These are phyloP conservation scores for Oleoguttula mirabilis DNA, from an alignment of 495 filamentous ascomycete genomes.

Conservation along the genomic window DNA sequence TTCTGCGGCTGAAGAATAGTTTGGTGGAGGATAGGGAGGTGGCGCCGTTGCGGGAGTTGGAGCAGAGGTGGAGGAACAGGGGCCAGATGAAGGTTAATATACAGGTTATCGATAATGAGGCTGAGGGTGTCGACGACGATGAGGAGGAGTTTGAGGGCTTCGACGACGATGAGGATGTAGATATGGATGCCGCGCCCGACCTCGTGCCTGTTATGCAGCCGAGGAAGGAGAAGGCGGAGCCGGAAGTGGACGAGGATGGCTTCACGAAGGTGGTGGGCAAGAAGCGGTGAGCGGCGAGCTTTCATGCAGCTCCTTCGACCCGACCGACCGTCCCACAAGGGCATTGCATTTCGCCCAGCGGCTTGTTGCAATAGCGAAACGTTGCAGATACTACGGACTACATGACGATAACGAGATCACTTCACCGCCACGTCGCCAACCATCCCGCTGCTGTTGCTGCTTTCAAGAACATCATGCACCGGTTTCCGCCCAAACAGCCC, in stretches of 20 bases:
- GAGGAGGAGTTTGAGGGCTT: conserved; percentile 34
- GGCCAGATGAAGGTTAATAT: conserved; percentile 44
- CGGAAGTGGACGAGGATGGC: conserved; percentile 84
- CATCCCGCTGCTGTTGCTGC: too few species aligned
- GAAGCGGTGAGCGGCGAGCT: too few species aligned
- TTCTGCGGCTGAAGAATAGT: conserved; percentile 53
- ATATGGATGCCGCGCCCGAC: conserved; percentile 55
- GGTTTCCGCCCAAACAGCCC: conserved; percentile 35
- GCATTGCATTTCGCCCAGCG: too few species aligned
- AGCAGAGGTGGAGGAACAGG: conserved; percentile 55
- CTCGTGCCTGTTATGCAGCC: conserved; percentile 35
- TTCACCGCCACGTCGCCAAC: neutral
- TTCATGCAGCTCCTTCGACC: conserved; percentile 25
- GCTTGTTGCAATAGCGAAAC: too few species aligned
- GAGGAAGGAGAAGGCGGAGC: conserved; percentile 51
- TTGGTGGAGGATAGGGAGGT: conserved; percentile 26
- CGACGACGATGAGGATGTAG: conserved; percentile 44
- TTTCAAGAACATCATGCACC: too few species aligned
- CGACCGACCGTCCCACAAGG: neutral
- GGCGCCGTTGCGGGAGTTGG: conserved; percentile 57
- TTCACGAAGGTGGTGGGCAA: conserved; percentile 80
- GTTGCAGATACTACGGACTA: too few species aligned
- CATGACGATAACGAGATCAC: too few species aligned
- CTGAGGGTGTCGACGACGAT: conserved; percentile 44
- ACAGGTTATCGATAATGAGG: conserved; percentile 42